Conservation (phyloP, 148 eudicot species). For the Amaranthus cruentus region DNA sequence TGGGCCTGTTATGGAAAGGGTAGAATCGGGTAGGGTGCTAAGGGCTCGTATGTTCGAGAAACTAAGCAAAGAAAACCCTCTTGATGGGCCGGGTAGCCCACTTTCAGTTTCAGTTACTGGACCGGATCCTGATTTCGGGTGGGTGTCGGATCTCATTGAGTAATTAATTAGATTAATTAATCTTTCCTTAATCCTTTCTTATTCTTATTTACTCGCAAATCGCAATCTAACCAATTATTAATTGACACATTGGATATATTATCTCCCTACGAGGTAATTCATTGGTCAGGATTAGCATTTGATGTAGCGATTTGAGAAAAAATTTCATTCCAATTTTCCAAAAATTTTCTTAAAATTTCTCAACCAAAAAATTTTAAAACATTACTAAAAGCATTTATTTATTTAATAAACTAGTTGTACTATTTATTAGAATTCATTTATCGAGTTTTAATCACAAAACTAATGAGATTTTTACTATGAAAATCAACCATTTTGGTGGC, state of each 20-base stretch:
- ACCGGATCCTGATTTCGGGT: constrained; percentile 63
- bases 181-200: too few relatives aligned
- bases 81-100: constrained; percentile 36
- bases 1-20: constrained; percentile 57
- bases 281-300: neutral
- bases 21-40: constrained; percentile 64
- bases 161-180: constrained; percentile 17
- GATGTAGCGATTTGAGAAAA: too few relatives aligned
- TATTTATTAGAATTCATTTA: neutral
- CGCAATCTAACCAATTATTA: neutral
- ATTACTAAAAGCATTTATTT: neutral
- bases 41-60: constrained; percentile 72
- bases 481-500: neutral
- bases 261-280: neutral
- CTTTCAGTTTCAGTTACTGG: neutral
- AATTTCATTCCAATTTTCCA: neutral
- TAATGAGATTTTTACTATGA: neutral
- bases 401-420: neutral
- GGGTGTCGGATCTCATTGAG: constrained; percentile 71
- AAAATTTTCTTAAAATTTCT: neutral
- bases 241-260: neutral
- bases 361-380: neutral
- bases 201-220: too few relatives aligned
- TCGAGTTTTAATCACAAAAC: neutral
- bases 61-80: constrained; percentile 64